Evolutionary conservation across 202 grass and related monocot genomes (phyloP).

Genomic region (Hordeum pubiflorum): DNA sequence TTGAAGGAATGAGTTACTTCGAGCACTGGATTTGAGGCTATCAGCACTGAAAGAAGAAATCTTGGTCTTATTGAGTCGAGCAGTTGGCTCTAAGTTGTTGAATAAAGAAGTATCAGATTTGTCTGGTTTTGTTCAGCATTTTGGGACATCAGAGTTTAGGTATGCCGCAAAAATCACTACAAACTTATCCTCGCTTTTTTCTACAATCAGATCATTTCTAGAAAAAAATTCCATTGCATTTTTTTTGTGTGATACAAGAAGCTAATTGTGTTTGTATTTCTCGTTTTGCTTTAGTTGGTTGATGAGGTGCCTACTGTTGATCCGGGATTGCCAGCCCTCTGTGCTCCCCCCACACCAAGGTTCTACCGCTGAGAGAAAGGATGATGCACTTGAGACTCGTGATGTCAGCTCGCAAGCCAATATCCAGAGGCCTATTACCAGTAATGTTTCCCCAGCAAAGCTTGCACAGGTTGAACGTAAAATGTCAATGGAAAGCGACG

Average conservation of each 20-base stretch:
- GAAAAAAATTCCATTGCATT: background rate
- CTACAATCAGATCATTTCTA: background rate
- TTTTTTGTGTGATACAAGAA: background rate
- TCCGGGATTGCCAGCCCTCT: slow-evolving; percentile 28
- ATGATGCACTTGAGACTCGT: slow-evolving; percentile 15
- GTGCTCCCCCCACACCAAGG: slow-evolving; percentile 5
- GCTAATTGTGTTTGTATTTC: slow-evolving; percentile 17
- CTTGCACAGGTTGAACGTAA: slow-evolving; percentile 91
- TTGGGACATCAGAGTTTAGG: slow-evolving; percentile 81
- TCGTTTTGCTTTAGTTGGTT: slow-evolving; percentile 42
- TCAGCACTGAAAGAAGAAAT: slow-evolving; percentile 79
- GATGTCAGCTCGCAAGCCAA: slow-evolving; percentile 18
- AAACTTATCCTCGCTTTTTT: background rate
- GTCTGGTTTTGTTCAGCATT: slow-evolving; percentile 66
- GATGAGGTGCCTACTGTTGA: slow-evolving; percentile 46
- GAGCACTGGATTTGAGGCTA: slow-evolving; percentile 83
- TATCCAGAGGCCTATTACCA: slow-evolving; percentile 33
- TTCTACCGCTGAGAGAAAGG: slow-evolving; percentile 26
- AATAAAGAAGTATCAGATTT: slow-evolving; percentile 62
- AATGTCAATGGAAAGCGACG: slow-evolving; percentile 59
- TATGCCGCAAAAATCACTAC: slow-evolving; percentile 24
- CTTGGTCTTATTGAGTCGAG: slow-evolving; percentile 42
- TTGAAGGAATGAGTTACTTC: slow-evolving; percentile 85
- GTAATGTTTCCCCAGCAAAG: slow-evolving; percentile 67
- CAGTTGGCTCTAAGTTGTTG: slow-evolving; percentile 50